These are phyloP conservation scores for Cytospora schulzeri DNA, from an alignment of 2,329 filamentous ascomycete genomes.

Conservation along the genomic window DNA sequence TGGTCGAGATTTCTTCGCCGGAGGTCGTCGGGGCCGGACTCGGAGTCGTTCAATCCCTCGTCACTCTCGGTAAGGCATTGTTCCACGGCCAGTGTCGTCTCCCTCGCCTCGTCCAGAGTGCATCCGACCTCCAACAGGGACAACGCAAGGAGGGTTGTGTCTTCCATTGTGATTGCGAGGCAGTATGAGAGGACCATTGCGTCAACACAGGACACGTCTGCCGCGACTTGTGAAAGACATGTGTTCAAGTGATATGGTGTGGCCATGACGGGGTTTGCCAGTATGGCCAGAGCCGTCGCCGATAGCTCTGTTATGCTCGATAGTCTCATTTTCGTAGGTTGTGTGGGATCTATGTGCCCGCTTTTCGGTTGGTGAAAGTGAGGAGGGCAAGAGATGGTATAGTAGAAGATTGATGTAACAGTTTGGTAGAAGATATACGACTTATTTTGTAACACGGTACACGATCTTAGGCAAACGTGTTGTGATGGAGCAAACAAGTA, in stretches of 20 bases:
- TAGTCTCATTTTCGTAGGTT: neutral
- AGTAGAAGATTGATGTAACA: neutral
- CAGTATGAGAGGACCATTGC: neutral
- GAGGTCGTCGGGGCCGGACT: neutral
- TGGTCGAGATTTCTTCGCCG: neutral
- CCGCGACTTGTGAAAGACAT: neutral
- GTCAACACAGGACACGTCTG: slow-evolving; percentile 1
- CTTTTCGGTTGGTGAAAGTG: too few species aligned
- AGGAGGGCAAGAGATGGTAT: neutral
- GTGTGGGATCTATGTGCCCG: neutral
- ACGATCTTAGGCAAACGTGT: neutral
- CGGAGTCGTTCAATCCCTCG: neutral
- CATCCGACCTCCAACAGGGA: slow-evolving; percentile 6
- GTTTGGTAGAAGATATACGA: neutral
- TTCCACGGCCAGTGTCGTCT: slow-evolving; percentile 2
- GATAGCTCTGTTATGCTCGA: slow-evolving; percentile 7
- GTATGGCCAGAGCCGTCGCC: neutral
- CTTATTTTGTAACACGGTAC: neutral
- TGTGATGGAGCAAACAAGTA: slow-evolving; percentile 5
- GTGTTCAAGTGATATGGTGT: neutral
- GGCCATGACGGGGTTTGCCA: neutral
- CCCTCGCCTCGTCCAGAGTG: neutral
- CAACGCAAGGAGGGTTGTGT: neutral
- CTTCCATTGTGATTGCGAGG: neutral
- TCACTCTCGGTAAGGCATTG: neutral